Conservation (phyloP, 176 grass and related monocot species). For the Panicum miliaceum region DNA sequence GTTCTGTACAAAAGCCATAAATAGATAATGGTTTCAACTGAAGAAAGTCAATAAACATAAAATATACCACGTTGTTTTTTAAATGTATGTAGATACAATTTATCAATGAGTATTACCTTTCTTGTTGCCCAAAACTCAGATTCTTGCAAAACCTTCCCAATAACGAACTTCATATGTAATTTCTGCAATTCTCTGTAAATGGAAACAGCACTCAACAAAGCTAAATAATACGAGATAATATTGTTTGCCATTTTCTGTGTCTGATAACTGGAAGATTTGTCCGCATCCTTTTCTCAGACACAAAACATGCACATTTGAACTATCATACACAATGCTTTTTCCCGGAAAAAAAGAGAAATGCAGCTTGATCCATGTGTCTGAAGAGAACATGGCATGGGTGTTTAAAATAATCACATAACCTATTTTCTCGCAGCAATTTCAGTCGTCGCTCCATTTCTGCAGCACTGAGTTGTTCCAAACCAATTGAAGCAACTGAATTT, state of each 20-base stretch:
- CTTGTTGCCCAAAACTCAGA: conserved; percentile 96
- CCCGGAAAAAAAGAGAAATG: no score
- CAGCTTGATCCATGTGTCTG: not conserved
- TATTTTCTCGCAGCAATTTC: conserved; percentile 92
- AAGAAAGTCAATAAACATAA: conserved; percentile 4
- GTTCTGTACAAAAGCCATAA: conserved; percentile 57
- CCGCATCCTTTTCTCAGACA: not conserved
- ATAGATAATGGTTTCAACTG: conserved; percentile 20
- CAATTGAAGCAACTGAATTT: conserved; percentile 48
- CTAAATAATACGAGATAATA: not conserved
- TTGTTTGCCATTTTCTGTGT: not conserved
- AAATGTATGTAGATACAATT: not conserved
- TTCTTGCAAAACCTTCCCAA: conserved; percentile 80
- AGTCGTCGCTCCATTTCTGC: conserved; percentile 72
- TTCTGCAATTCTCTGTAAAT: conserved; percentile 83
- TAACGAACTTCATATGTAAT: conserved; percentile 89
- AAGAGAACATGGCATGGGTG: not conserved
- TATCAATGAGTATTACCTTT: conserved; percentile 61
- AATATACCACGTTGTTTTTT: not conserved
- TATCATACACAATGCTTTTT: no score
- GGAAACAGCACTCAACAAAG: conserved; percentile 30
- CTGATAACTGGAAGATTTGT: not conserved
- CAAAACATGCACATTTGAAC: conserved; percentile 5
- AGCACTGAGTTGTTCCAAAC: conserved; percentile 71
- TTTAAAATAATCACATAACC: conserved; percentile 54